Evolutionary conservation across 306 rosid species (phyloP), one percentile per base, ranked within the genome.

Genomic region (Pyrus bretschneideri): DNA sequence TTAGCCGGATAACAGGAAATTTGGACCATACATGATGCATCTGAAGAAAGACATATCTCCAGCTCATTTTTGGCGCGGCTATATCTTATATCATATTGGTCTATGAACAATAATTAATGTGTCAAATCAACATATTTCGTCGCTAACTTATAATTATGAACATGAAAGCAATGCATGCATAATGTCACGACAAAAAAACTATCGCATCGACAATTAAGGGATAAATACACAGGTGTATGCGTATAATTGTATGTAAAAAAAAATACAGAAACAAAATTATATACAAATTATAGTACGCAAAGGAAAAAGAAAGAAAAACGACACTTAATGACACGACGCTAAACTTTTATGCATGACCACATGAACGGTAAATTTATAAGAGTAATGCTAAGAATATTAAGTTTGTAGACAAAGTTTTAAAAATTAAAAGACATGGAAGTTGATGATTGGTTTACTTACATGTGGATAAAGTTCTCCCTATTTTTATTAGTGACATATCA

Each of bases 381-480:
- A 31, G 6, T 31, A 31, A 31, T 31, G 6, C 1, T 31, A 31
- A 5, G 35, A 31, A 31, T 5, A 31, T 31, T 31, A 31, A 31
- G 33, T 30, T 31, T 31, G 6, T 31, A 31, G 35, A 4, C 6
- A 31, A 31, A 31, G 6, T 31, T 31, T 31, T 31, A 31, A 31
- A 31, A 31, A 31, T 31, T 31, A 31, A 31, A 31, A 1, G 1
- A 31, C 0, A 31, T 31, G 1, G 5, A 31, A 31, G 35, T 31
- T 4, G 35, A 31, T 31, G 1, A 31, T 31, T 31, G 6, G 6
- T 31, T 31, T 31, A 31, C 6, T 31, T 31, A 31, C 35, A 31
- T 1, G 6, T 31, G 4, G 35, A 31, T 31, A 31, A 4, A 31
- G 35, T 0, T 31, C 0, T 5, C 0, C 6, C 1, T 4, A 4